These are phyloP conservation scores for Podochytrium sp. DNA, from an alignment of 192 early-diverging fungal genomes.

Conservation along the genomic window DNA sequence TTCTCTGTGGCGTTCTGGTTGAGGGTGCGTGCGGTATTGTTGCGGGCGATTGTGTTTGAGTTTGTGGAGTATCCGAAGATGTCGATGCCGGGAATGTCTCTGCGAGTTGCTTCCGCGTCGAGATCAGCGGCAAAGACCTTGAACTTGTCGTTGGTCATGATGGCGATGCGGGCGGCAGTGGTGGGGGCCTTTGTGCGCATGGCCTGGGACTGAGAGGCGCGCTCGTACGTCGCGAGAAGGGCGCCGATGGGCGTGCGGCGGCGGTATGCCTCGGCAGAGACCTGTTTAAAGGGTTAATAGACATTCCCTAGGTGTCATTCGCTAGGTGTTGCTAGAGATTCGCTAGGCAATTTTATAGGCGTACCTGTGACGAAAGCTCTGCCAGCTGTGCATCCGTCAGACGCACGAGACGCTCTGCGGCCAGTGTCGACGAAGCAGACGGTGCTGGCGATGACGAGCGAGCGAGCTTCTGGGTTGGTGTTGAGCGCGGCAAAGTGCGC, in stretches of 20 bases:
- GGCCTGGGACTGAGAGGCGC: background rate
- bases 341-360: too few relatives aligned
- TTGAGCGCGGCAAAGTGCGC: background rate
- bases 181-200: slow-evolving; percentile 13
- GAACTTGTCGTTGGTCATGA: slow-evolving; percentile 40
- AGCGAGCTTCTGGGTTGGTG: background rate
- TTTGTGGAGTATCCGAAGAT: background rate
- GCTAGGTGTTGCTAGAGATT: too few relatives aligned
- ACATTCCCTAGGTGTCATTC: too few relatives aligned
- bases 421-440: slow-evolving; percentile 23
- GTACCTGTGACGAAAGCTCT: slow-evolving; percentile 29
- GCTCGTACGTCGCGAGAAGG: slow-evolving; percentile 29
- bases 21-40: background rate
- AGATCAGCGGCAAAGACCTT: slow-evolving; percentile 32
- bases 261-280: slow-evolving; percentile 30
- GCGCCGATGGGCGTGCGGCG: slow-evolving; percentile 36
- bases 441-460: slow-evolving; percentile 33
- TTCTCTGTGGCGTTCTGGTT: background rate
- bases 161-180: slow-evolving; percentile 28
- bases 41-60: background rate
- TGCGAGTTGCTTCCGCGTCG: slow-evolving; percentile 29
- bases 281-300: slow-evolving; percentile 10
- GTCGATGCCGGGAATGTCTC: slow-evolving; percentile 39
- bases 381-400: slow-evolving; percentile 31
- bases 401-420: slow-evolving; percentile 32